Evolutionary conservation across 495 filamentous ascomycete genomes (phyloP), one percentile per base, ranked within the genome.

Genomic region (Xylaria longipes): DNA sequence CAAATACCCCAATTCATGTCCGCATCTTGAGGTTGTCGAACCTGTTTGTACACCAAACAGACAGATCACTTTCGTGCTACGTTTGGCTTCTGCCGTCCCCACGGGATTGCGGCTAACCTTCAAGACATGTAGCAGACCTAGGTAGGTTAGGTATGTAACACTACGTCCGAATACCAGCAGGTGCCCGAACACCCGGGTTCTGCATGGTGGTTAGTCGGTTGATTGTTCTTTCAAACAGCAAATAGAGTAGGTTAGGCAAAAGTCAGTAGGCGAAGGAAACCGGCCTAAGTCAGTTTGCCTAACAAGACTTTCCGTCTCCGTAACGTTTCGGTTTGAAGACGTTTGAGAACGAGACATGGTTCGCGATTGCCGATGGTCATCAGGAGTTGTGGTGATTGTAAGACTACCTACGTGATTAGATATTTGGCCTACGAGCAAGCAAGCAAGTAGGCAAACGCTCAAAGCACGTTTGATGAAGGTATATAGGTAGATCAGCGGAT

Each of bases 331-430:
- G 48, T 29, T 56, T 41, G 48, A 41, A 15, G 25, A n/a, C 35
- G 65, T 67, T 56, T 67, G 65, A 5, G 48, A 15, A 22, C 65
- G 50, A 67, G 65, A 67, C 65, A 67, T 67, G 65, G 33, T 11
- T 67, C 65, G 65, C 65, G 8, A 48, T 41, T 15, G 15, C 65
- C 65, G 46, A 41, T 4, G 3, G n/a, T 33, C 25, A 31, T 27
- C 17, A 48, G n/a, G 5, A 31, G 9, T 15, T 27, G 50, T 54
- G 25, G 25, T 50, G 46, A 50, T 50, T 50, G 46, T 8, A 25
- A 11, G 20, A 50, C 46, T 50, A 9, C n/a, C 7, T 22, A 25
- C 20, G 3, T 25, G n/a, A 54, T 14, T 29, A 54, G 11, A 15
- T 27, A 11, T 54, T 54, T 54, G 22, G 50, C 50, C 14, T 54